phyloP scores from a whole-genome alignment of 169 alveolate species.

The Plasmodium knowlesi region DNA sequence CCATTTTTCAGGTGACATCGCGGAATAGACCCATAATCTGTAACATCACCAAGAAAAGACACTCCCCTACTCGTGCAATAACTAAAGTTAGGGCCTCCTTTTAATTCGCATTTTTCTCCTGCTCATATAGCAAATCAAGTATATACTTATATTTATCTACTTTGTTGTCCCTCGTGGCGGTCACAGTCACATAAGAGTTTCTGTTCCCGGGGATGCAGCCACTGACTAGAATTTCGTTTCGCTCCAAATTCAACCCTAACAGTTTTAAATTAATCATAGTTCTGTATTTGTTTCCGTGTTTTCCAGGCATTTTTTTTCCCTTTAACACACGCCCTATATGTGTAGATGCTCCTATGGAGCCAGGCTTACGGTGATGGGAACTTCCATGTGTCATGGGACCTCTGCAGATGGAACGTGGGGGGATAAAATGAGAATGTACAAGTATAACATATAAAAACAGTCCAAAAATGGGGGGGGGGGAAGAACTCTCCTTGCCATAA shows the following conservation, averaged over 20 bases:
- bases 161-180: slow-evolving; percentile 77
- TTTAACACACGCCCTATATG: slow-evolving; percentile 95
- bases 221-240: slow-evolving; percentile 89
- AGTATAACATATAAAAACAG: neutral
- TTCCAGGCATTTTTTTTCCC: slow-evolving; percentile 96
- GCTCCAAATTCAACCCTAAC: slow-evolving; percentile 92
- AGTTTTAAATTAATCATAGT: slow-evolving; percentile 88
- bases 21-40: neutral
- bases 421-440: neutral
- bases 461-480: neutral
- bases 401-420: slow-evolving; percentile 52
- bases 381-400: slow-evolving; percentile 96
- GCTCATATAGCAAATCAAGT: slow-evolving; percentile 65
- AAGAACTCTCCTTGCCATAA: neutral
- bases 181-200: slow-evolving; percentile 89
- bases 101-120: slow-evolving; percentile 65
- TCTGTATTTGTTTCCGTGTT: slow-evolving; percentile 88
- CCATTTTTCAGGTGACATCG: neutral
- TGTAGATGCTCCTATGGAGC: slow-evolving; percentile 94
- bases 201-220: slow-evolving; percentile 95
- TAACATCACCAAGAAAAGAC: neutral
- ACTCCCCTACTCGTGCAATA: neutral
- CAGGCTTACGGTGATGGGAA: slow-evolving; percentile 92
- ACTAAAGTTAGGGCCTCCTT: neutral
- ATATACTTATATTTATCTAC: slow-evolving; percentile 69